Base-by-base conservation (phyloP, 2,329 filamentous ascomycete genomes). In the Colletotrichum phormii region DNA sequence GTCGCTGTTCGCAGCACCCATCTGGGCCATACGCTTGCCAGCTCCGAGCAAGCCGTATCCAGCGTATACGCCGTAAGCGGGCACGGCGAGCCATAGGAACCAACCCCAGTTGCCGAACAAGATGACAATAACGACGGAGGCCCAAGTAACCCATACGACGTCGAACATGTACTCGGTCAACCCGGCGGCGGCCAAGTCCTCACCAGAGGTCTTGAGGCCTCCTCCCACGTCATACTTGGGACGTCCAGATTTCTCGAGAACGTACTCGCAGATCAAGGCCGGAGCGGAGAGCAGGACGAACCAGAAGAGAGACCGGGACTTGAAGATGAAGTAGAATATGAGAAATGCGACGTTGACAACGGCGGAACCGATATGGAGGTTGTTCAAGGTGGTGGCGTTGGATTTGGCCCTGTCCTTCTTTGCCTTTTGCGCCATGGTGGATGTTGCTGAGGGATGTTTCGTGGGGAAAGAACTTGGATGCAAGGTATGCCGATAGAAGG, bases 161-260 rank as follows among this genome's bases (percentile, higher is more conserved):
- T 99, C 97, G 89, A 97, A 99, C 93, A 98, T 94, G 86, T 97
- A 98, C 84, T 98, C 97, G 12, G 96, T 98, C 86, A 99, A 85
- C 5, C 97, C 97, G 42, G 92, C 89, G 11, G 95, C 94, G 65
- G 93, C 91, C 64, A 99, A 89, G 81, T 99, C 97, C 81, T 98
- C 95, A 55, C 97, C 96, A 0, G 94, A 87, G 37, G 89, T 90
- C 80, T 90, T 91, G 74, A 98, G 86, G n/a, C 92, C 87, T 15
- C 87, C 88, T 60, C 90, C 91, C 26, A 91, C 81, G 76, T 91
- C 90, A 80, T 92, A 94, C 73, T 87, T 91, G 29, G 97, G 97
- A 11, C 96, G 93, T 13, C 94, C 95, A 8, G 95, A 91, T 59
- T 89, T 89, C 83, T 99, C 97, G 74, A 99, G 92, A 78, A 95